A percentile compares a stretch with the other conserved stretches of the same genome.
These are phyloP conservation scores for Fusarium decemcellulare DNA, from an alignment of 2,329 filamentous ascomycete species.

Conservation along the genomic window DNA sequence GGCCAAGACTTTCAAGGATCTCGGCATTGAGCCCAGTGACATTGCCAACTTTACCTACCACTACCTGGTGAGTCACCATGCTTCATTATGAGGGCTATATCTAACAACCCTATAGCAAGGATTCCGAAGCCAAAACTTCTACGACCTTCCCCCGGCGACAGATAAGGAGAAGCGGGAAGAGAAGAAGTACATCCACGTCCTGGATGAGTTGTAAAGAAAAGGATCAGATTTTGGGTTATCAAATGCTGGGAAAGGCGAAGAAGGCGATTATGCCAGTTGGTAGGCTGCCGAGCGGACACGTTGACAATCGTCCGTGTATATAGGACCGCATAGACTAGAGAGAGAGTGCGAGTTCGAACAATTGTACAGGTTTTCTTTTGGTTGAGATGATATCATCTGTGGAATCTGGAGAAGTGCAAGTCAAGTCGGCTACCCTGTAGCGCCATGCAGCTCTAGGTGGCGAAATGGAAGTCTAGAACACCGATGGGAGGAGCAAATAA, in stretches of 20 bases:
- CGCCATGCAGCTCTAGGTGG: background rate
- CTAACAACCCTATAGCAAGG: conserved; percentile 74
- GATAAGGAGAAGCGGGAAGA: conserved; percentile 96
- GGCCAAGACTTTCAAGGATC: conserved; percentile 96
- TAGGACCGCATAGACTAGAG: conserved; percentile 51
- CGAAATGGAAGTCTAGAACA: conserved; percentile 15
- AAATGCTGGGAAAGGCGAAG: conserved; percentile 34
- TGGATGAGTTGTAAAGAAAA: conserved; percentile 81
- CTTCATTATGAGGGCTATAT: background rate
- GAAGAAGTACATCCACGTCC: conserved; percentile 96
- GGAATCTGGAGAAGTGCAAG: background rate
- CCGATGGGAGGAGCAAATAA: conserved; percentile 12
- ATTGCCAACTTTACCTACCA: conserved; percentile 90
- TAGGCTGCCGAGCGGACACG: conserved; percentile 35
- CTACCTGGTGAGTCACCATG: conserved; percentile 80
- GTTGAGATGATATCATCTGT: conserved; percentile 19
- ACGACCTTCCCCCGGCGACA: conserved; percentile 93
- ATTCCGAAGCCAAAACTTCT: conserved; percentile 89
- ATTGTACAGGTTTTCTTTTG: conserved; percentile 49
- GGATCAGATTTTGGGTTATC: conserved; percentile 24
- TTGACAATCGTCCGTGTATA: conserved; percentile 48
- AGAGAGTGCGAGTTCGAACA: conserved; percentile 46
- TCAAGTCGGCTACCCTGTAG: conserved; percentile 35
- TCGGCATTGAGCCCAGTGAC: conserved; percentile 91
- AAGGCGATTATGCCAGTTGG: conserved; percentile 7